Conservation (phyloP, 2,329 filamentous ascomycete genomes). For the Cercospora beticola region DNA sequence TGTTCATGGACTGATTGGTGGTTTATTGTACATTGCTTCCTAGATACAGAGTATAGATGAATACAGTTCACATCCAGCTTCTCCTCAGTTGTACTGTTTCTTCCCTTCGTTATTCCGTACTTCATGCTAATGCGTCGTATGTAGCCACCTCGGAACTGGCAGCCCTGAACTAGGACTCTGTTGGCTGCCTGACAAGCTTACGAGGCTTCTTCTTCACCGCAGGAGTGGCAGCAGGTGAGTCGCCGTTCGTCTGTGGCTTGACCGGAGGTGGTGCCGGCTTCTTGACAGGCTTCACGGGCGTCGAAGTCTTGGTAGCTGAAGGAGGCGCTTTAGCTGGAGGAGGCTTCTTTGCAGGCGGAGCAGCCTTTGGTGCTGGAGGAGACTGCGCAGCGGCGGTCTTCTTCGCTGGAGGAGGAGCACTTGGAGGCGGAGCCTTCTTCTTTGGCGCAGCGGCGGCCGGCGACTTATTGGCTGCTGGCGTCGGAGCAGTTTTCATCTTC, state of each 20-base stretch:
- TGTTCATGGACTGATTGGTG: neutral
- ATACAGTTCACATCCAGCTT: neutral
- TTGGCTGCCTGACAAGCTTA: conserved; percentile 26
- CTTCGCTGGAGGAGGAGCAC: conserved; percentile 8
- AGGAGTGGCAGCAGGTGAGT: neutral
- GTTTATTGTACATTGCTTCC: neutral
- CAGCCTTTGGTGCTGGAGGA: conserved; percentile 10
- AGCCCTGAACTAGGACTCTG: neutral
- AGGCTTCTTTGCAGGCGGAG: conserved; percentile 12
- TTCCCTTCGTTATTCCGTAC: neutral
- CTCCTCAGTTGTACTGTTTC: neutral
- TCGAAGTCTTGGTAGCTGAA: conserved; percentile 15
- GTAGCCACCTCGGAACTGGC: neutral
- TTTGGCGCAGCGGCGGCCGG: conserved; percentile 12
- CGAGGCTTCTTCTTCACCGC: conserved; percentile 36
- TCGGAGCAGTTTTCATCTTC: conserved; percentile 16
- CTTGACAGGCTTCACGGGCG: conserved; percentile 21
- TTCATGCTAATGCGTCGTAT: neutral
- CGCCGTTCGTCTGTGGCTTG: conserved; percentile 20
- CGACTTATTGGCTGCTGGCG: conserved; percentile 13
- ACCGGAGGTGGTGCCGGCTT: conserved; percentile 22
- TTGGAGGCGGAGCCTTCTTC: conserved; percentile 17
- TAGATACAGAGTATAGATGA: neutral
- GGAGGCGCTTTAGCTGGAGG: conserved; percentile 9
- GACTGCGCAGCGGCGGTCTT: conserved; percentile 7